Evolutionary conservation across 192 early-diverging fungal species (phyloP), one percentile per base, ranked within the genome.

Genomic region (Backusella macrospora): DNA sequence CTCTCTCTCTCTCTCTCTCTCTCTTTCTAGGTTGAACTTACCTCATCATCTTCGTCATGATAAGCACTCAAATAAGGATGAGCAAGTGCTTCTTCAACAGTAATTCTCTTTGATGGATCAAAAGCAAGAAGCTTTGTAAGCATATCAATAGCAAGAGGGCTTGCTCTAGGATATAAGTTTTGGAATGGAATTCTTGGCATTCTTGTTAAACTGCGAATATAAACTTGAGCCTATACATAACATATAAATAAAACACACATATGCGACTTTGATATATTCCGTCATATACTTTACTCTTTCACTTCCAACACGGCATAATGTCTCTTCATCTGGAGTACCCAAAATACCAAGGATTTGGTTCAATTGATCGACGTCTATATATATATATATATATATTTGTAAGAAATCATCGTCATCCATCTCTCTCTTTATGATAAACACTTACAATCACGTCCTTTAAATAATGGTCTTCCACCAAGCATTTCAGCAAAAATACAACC

Each of bases 401-500:
- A 34, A 34, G 29, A 34, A 34, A 34, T 34, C 29, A 34, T 34
- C 29, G 2, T 34, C 6, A 15, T 70, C 44, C 45, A 48, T 34
- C 34, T 4, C 10, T 48, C 16, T 15, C 47, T 39, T 15, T 39
- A 65, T 65, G 16, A 23, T 34, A 4, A 68, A 8, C 76, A 88
- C 85, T 75, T 90, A 88, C 64, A 97, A 86, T 99, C 98, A 44
- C 92, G 87, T 23, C 98, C 98, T 76, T 96, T 98, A 83, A 98
- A 99, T 70, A 99, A 85, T 8, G 96, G 95, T 80, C 92, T 93
- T 26, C 92, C 90, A 65, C 94, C 94, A 47, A 97, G 87, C 78
- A 99, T 90, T 83, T 99, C 98, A 29, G 97, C 96, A 84, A 99
- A 97, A 66, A 99, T 99, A 80, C 98, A 99, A 15, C 98, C 98